phyloP scores from a whole-genome alignment of 768 basidiomycete species.

The Hortiboletus campestris region DNA sequence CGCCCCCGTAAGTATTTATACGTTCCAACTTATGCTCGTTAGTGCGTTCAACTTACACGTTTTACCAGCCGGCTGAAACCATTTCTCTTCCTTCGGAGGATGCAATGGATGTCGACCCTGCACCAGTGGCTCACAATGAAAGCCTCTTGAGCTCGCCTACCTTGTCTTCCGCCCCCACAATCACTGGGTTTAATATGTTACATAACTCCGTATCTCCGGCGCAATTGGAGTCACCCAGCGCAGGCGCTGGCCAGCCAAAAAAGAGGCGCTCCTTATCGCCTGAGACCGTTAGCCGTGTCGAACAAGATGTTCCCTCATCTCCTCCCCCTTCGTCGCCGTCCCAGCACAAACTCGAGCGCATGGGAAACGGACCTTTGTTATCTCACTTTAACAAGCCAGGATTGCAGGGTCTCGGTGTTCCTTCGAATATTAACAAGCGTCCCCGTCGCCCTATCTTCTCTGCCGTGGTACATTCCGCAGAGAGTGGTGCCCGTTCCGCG shows the following conservation, averaged over 20 bases:
- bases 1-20: slow-evolving; percentile 25
- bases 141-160: slow-evolving; percentile 37
- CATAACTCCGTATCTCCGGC: slow-evolving; percentile 52
- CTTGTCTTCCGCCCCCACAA: slow-evolving; percentile 50
- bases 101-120: slow-evolving; percentile 79
- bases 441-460: slow-evolving; percentile 67
- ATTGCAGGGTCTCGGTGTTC: slow-evolving; percentile 54
- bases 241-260: slow-evolving; percentile 41
- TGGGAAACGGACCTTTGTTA: slow-evolving; percentile 33
- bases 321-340: slow-evolving; percentile 50
- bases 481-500: slow-evolving; percentile 40
- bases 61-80: slow-evolving; percentile 32
- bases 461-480: slow-evolving; percentile 52
- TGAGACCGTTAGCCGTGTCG: slow-evolving; percentile 38
- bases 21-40: neutral
- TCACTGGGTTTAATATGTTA: slow-evolving; percentile 61
- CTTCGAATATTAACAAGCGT: slow-evolving; percentile 55
- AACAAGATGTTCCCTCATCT: slow-evolving; percentile 45
- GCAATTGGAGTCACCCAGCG: slow-evolving; percentile 43
- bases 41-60: slow-evolving; percentile 11
- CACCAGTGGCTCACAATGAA: slow-evolving; percentile 39
- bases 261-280: slow-evolving; percentile 64
- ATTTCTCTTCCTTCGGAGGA: slow-evolving; percentile 52
- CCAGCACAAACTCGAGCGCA: slow-evolving; percentile 46
- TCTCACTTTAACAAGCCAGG: slow-evolving; percentile 48